A percentile compares a stretch with the other conserved stretches of the same genome.
phyloP scores from a whole-genome alignment of 305 asterid genomes.

The Fraxinus baroniana region DNA sequence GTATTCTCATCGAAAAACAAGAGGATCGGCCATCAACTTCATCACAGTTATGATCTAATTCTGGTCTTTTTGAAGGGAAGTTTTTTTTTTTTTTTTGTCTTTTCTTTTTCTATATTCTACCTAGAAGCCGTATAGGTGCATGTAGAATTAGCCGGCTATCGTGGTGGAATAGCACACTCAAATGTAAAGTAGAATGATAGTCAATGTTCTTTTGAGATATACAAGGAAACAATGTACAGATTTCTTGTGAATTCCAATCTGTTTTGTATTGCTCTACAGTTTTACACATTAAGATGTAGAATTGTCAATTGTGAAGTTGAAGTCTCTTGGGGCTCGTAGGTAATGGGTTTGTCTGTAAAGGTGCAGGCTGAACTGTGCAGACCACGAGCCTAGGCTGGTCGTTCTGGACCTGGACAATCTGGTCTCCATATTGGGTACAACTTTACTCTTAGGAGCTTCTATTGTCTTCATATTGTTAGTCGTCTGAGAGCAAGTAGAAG shows the following conservation, averaged over 20 bases:
- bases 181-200: not conserved
- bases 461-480: not conserved
- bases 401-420: not conserved
- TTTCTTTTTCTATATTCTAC: not conserved
- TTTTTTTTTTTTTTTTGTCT: no score
- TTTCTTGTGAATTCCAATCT: not conserved
- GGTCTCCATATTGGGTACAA: not conserved
- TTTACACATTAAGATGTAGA: not conserved
- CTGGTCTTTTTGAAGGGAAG: not conserved
- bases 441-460: not conserved
- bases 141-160: not conserved
- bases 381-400: not conserved
- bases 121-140: not conserved
- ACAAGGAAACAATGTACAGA: not conserved
- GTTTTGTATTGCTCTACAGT: not conserved
- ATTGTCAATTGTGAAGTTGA: not conserved
- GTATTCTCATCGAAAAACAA: constrained; percentile 86
- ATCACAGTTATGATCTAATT: constrained; percentile 39
- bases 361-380: not conserved
- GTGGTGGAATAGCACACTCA: not conserved
- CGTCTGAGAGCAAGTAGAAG: not conserved
- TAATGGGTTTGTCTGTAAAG: not conserved
- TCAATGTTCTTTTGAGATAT: not conserved
- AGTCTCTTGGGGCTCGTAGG: not conserved
- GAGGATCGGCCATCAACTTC: constrained; percentile 91